phyloP scores from a whole-genome alignment of 108 stramenopile species.

The Parietichytrium sp. region DNA sequence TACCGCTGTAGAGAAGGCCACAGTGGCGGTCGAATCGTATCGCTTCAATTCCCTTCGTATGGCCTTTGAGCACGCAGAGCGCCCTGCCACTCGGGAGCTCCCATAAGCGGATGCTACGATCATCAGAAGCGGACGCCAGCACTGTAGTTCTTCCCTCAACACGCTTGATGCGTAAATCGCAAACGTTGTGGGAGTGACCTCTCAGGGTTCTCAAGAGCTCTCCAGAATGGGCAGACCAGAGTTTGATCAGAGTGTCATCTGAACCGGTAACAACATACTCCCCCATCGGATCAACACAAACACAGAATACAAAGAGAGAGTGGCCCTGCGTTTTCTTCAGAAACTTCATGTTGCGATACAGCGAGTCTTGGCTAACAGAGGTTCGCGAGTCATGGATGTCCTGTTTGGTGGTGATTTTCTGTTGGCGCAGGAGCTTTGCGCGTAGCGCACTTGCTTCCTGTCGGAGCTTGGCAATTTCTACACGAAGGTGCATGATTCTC shows the following conservation, averaged over 20 bases:
- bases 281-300: conserved; percentile 7
- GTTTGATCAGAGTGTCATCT: background rate
- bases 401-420: background rate
- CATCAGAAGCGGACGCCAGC: conserved; percentile 33
- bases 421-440: background rate
- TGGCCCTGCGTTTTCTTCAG: conserved; percentile 30
- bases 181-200: conserved; percentile 36
- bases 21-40: conserved; percentile 12
- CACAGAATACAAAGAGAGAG: background rate
- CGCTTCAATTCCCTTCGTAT: background rate
- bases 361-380: background rate
- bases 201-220: conserved; percentile 1
- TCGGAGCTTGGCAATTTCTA: background rate
- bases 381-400: background rate
- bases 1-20: background rate
- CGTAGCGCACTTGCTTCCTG: background rate
- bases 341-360: conserved; percentile 20
- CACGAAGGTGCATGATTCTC: background rate
- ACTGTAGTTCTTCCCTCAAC: background rate
- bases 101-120: conserved; percentile 31
- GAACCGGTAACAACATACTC: conserved; percentile 14
- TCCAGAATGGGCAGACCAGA: conserved; percentile 23
- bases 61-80: conserved; percentile 20
- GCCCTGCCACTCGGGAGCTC: conserved; percentile 19
- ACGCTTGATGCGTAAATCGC: background rate